phyloP scores from a whole-genome alignment of 352 stramenopile genomes.

The Plasmopara halstedii region DNA sequence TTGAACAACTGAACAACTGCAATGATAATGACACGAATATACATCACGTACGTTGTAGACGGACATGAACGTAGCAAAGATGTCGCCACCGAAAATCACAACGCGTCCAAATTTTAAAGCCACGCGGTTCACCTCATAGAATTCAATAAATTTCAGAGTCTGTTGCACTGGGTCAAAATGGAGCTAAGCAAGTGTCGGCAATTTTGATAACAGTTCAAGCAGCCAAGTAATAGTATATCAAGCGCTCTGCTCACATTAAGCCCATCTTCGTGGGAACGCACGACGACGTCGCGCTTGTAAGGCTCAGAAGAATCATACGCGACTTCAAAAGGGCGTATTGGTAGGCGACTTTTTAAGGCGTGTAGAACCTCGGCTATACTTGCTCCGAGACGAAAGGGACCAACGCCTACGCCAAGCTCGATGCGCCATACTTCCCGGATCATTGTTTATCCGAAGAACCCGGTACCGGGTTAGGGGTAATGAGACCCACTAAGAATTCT shows the following conservation, averaged over 20 bases:
- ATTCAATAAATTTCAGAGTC: constrained; percentile 62
- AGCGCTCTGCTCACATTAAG: constrained; percentile 21
- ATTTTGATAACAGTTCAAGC: neutral
- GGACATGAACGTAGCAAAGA: constrained; percentile 80
- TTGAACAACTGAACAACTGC: neutral
- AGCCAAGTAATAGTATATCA: neutral
- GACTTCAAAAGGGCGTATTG: constrained; percentile 70
- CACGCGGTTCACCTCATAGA: constrained; percentile 73
- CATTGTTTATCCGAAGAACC: constrained; percentile 18
- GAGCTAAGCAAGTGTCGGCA: constrained; percentile 24
- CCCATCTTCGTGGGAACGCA: constrained; percentile 68
- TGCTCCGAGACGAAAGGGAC: constrained; percentile 68
- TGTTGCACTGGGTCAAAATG: constrained; percentile 62
- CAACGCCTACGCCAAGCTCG: constrained; percentile 65
- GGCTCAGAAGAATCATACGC: constrained; percentile 57
- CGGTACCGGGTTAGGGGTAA: too few species aligned
- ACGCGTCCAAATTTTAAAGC: constrained; percentile 76
- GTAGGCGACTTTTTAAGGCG: constrained; percentile 69
- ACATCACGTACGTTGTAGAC: constrained; percentile 66
- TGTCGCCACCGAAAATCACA: constrained; percentile 73
- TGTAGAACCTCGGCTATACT: constrained; percentile 67
- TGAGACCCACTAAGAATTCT: too few species aligned
- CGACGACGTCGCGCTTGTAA: constrained; percentile 51
- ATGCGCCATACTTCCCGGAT: constrained; percentile 81
- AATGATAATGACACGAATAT: neutral